Evolutionary conservation across 108 stramenopile genomes (phyloP).

Genomic region (Skeletonema marinoi): DNA sequence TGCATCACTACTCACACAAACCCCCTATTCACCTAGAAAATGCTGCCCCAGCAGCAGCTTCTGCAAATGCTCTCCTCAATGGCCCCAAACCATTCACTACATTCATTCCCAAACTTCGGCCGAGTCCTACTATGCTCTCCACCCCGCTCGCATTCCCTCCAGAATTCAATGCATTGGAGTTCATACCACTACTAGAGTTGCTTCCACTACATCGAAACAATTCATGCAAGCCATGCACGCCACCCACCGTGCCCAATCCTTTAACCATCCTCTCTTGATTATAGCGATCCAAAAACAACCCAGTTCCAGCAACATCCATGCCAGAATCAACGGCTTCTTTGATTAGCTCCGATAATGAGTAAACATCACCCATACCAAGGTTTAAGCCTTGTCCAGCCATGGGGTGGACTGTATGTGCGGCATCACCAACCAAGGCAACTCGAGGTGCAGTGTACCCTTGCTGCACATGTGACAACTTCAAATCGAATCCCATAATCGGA

Average conservation of each 20-base stretch:
- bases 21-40: not conserved
- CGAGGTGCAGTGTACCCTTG: conserved; percentile 47
- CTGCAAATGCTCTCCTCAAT: conserved; percentile 60
- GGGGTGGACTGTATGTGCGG: conserved; percentile 96
- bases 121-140: conserved; percentile 49
- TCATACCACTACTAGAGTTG: not conserved
- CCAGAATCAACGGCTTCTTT: conserved; percentile 67
- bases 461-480: conserved; percentile 37
- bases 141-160: conserved; percentile 17
- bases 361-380: conserved; percentile 90
- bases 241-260: conserved; percentile 50
- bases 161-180: not conserved
- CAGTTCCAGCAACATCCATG: conserved; percentile 66
- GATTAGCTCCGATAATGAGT: conserved; percentile 52
- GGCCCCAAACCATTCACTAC: conserved; percentile 68
- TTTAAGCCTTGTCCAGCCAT: conserved; percentile 98
- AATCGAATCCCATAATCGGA: conserved; percentile 45
- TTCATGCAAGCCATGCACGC: conserved; percentile 79
- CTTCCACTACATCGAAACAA: conserved; percentile 55
- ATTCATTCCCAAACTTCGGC: conserved; percentile 84
- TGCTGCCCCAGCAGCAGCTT: conserved; percentile 64
- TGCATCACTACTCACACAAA: no score
- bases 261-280: conserved; percentile 63
- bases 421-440: conserved; percentile 90
- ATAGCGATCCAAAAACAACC: conserved; percentile 53